Percentiles rank a stretch among this genome's conserved stretches.
Evolutionary conservation across 371 early-diverging fungal species (phyloP).

Genomic region (Fennellomyces sp.): DNA sequence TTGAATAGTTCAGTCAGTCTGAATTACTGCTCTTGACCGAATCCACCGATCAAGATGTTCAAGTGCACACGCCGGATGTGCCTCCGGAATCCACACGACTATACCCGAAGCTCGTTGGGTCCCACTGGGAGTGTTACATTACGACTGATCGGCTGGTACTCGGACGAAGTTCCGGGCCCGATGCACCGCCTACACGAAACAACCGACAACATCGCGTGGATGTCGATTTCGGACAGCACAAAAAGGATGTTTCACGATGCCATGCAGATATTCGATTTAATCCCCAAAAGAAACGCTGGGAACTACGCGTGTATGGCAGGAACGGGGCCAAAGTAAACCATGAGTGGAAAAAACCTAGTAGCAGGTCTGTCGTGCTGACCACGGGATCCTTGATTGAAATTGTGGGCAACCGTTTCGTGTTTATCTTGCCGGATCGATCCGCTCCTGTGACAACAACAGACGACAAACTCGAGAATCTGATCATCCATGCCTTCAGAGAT

Average conservation of each 20-base stretch:
- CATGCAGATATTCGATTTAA: conserved; percentile 47
- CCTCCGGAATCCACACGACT: conserved; percentile 25
- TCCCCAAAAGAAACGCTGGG: conserved; percentile 29
- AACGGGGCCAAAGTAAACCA: conserved; percentile 48
- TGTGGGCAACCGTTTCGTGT: conserved; percentile 34
- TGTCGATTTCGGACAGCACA: conserved; percentile 39
- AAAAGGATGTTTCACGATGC: conserved; percentile 39
- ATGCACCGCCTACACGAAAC: conserved; percentile 2
- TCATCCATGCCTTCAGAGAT: conserved; percentile 8
- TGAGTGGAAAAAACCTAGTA: conserved; percentile 21
- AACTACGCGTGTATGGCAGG: conserved; percentile 38
- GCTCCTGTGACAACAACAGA: conserved; percentile 10
- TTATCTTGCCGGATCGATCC: conserved; percentile 30
- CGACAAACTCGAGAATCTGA: conserved; percentile 15
- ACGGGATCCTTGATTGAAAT: conserved; percentile 40
- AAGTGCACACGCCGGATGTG: conserved; percentile 28
- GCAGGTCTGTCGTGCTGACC: conserved; percentile 22
- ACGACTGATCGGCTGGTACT: conserved; percentile 28
- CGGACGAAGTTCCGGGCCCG: conserved; percentile 32
- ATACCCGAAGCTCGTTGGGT: conserved; percentile 46
- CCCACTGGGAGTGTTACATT: conserved; percentile 48
- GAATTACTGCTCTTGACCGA: conserved; percentile 34
- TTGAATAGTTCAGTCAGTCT: conserved; percentile 27
- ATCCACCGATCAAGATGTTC: conserved; percentile 27
- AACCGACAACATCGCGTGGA: conserved; percentile 16